Base-by-base conservation (phyloP, 176 grass and related monocot genomes). In the Canna indica region DNA sequence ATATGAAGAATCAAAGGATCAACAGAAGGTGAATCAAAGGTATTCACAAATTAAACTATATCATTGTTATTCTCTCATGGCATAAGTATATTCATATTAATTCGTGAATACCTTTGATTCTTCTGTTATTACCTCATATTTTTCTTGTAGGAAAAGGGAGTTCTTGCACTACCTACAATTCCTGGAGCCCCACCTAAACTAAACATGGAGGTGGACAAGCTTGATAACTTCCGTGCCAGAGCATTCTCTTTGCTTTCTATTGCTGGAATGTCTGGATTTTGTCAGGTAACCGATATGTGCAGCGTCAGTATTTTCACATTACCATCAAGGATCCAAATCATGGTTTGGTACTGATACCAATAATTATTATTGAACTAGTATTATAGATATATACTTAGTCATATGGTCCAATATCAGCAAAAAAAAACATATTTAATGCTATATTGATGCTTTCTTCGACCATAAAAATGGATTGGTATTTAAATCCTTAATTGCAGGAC, bases 161-260 rank as follows among this genome's bases (percentile, higher is more conserved):
- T 95, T 73, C 80, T 95, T 57, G 91, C 52, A 35, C 90, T 95
- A 48, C 91, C 91, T 9, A 88, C 91, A 29, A 80, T 90, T 77
- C 80, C 91, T 52, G 91, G 91, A 3, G 59, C 85, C 36, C 91
- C 91, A 69, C 91, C 91, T n/a, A 88, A 70, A 79, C 25, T 95
- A 47, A 14, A 30, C 30, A 88, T 79, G 80, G 91, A 91, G 57
- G 48, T 83, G 24, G 26, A 22, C 41, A 58, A 78, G 0, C 77
- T 90, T 29, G 80, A 86, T 47, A 77, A 58, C 4, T 95, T 83
- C 35, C 77, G 84, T 5, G 82, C 91, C 17, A 83, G 50, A 31
- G 91, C 91, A 68, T 95, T 95, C 63, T 88, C 82, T 17, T 80
- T 95, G 58, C 82, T 95, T 22, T 95, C 91, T 17, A 88, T 95